Evolutionary conservation across 768 basidiomycete species (phyloP).

Genomic region (Lactarius deliciosus): DNA sequence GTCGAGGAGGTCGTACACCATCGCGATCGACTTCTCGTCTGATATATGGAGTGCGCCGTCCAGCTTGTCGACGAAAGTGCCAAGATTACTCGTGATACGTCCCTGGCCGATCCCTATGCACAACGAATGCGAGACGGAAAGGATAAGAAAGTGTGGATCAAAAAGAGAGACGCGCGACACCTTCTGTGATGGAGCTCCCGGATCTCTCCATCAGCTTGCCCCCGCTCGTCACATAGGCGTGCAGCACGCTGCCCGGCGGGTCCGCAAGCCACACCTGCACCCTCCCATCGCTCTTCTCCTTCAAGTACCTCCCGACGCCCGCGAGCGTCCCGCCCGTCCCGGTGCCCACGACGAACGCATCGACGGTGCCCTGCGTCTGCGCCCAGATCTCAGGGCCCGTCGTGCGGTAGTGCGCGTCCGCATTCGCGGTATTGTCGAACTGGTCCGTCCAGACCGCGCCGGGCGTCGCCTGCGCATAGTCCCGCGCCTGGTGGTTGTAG

Average conservation of each 20-base stretch:
- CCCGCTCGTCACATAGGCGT: conserved; percentile 78
- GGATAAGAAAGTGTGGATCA: background rate
- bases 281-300: conserved; percentile 75
- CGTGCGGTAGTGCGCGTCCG: conserved; percentile 79
- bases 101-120: conserved; percentile 91
- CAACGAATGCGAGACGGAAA: background rate
- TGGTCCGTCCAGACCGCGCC: conserved; percentile 98
- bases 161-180: conserved; percentile 39
- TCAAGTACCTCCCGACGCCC: conserved; percentile 79
- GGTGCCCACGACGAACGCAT: conserved; percentile 93
- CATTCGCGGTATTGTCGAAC: conserved; percentile 95
- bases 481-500: conserved; percentile 97
- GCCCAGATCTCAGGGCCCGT: conserved; percentile 98
- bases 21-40: conserved; percentile 86
- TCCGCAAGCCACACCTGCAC: conserved; percentile 94
- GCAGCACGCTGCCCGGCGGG: conserved; percentile 92
- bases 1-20: conserved; percentile 92
- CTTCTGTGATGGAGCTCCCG: conserved; percentile 93
- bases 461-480: conserved; percentile 66
- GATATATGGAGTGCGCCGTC: conserved; percentile 84
- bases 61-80: conserved; percentile 72
- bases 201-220: conserved; percentile 71
- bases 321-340: conserved; percentile 97
- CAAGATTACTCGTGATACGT: conserved; percentile 88
- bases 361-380: conserved; percentile 74